Evolutionary conservation across 2,329 filamentous ascomycete genomes (phyloP).

Genomic region (Didymella segeticola): DNA sequence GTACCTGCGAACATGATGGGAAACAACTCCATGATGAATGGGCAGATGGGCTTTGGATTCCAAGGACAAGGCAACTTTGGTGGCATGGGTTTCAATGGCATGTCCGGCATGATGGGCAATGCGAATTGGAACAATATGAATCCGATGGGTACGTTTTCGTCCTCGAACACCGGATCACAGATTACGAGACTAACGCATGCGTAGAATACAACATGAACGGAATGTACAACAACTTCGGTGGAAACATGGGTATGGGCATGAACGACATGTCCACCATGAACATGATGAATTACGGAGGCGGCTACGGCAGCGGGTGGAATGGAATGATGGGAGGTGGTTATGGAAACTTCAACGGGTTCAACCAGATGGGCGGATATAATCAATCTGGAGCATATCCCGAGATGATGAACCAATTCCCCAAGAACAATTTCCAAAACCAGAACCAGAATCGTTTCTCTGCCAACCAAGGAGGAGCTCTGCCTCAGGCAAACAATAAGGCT

Average conservation of each 20-base stretch:
- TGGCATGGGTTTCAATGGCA: slow-evolving; percentile 66
- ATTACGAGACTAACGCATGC: slow-evolving; percentile 21
- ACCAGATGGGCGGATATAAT: slow-evolving; percentile 61
- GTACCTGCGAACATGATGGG: slow-evolving; percentile 28
- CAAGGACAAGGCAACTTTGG: slow-evolving; percentile 56
- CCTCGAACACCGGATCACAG: slow-evolving; percentile 13
- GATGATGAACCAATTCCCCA: slow-evolving; percentile 62
- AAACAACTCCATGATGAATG: slow-evolving; percentile 37
- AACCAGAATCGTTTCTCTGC: slow-evolving; percentile 80
- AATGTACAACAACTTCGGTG: slow-evolving; percentile 74
- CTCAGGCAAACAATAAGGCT: slow-evolving; percentile 50
- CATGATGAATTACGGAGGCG: slow-evolving; percentile 75
- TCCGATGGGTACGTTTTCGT: slow-evolving; percentile 73
- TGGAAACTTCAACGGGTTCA: slow-evolving; percentile 61
- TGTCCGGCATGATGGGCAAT: slow-evolving; percentile 54
- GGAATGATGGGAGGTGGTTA: slow-evolving; percentile 73
- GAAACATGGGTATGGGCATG: slow-evolving; percentile 75
- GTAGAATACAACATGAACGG: slow-evolving; percentile 65
- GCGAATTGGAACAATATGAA: slow-evolving; percentile 76
- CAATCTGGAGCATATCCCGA: slow-evolving; percentile 57
- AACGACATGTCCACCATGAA: slow-evolving; percentile 70
- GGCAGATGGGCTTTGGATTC: slow-evolving; percentile 52
- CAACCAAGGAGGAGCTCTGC: slow-evolving; percentile 64
- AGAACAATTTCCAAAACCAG: slow-evolving; percentile 69
- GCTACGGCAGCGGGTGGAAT: slow-evolving; percentile 70